A percentile compares a stretch with the other conserved stretches of the same genome.
phyloP scores from a whole-genome alignment of 495 filamentous ascomycete genomes.

The Aspergillus ellipticus region DNA sequence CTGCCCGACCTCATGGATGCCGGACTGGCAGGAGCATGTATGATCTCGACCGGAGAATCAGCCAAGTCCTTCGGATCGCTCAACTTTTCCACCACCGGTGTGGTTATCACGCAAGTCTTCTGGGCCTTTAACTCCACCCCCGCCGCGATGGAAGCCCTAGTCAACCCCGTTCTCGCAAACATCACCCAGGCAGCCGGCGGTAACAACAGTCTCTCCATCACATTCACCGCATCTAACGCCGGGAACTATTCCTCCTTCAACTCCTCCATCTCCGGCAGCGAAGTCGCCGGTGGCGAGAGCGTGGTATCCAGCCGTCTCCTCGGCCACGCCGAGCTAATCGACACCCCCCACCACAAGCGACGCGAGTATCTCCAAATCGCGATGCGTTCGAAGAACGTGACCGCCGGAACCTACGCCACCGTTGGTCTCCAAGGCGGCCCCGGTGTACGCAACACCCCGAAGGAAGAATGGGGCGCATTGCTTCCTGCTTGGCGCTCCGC shows the following conservation, averaged over 20 bases:
- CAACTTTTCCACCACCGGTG: not conserved
- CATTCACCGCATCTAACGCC: not conserved
- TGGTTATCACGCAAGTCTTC: not conserved
- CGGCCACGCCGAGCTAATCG: conserved; percentile 19
- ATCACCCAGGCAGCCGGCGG: not conserved
- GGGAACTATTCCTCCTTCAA: conserved; percentile 12
- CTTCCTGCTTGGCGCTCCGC: conserved; percentile 20
- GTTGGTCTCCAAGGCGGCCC: conserved; percentile 21
- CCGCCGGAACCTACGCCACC: not conserved
- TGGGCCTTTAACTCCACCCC: not conserved
- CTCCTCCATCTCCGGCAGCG: not conserved
- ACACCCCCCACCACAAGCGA: not conserved
- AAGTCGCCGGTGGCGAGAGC: conserved; percentile 4
- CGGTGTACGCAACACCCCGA: conserved; percentile 9
- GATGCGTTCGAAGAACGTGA: not conserved
- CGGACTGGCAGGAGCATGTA: not conserved
- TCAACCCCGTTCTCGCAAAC: conserved; percentile 5
- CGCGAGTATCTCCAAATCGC: not conserved
- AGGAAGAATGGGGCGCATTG: conserved; percentile 9
- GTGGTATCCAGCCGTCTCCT: conserved; percentile 21
- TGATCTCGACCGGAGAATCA: not conserved
- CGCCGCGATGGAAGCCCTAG: conserved; percentile 7
- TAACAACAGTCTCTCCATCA: not conserved
- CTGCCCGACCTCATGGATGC: conserved; percentile 42
- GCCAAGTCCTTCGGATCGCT: not conserved